Evolutionary conservation across 345 rosid species (phyloP).

Genomic region (Citrus sinensis): DNA sequence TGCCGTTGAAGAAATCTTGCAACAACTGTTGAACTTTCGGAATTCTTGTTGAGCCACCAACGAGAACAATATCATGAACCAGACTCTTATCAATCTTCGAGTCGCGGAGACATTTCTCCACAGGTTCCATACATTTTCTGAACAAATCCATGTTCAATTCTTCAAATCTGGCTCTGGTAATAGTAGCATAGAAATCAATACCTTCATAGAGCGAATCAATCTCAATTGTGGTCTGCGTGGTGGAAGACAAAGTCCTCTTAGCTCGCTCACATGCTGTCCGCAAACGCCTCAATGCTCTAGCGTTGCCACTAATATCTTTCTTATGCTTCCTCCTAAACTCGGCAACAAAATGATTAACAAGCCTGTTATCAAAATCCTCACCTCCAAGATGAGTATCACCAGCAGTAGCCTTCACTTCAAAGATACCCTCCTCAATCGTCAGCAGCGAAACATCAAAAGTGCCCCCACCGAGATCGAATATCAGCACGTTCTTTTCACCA

Average conservation of each 20-base stretch:
- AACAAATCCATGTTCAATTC: slow-evolving; percentile 38
- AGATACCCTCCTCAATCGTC: slow-evolving; percentile 39
- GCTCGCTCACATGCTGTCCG: slow-evolving; percentile 36
- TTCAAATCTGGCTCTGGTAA: slow-evolving; percentile 33
- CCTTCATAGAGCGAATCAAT: slow-evolving; percentile 33
- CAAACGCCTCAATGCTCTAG: slow-evolving; percentile 32
- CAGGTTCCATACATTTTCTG: slow-evolving; percentile 30
- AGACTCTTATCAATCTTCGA: slow-evolving; percentile 23
- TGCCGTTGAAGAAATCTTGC: slow-evolving; percentile 29
- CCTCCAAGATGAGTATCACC: slow-evolving; percentile 35
- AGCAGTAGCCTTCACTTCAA: slow-evolving; percentile 39
- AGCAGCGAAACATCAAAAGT: slow-evolving; percentile 37
- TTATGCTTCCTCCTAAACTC: slow-evolving; percentile 28
- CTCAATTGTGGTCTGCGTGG: slow-evolving; percentile 33
- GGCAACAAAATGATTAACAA: slow-evolving; percentile 28
- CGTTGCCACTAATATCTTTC: slow-evolving; percentile 28
- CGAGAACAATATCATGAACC: slow-evolving; percentile 25
- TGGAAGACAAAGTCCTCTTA: slow-evolving; percentile 30
- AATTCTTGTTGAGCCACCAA: slow-evolving; percentile 28
- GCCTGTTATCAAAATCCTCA: slow-evolving; percentile 33
- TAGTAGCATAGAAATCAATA: slow-evolving; percentile 29
- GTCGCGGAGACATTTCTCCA: slow-evolving; percentile 33
- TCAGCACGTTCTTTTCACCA: slow-evolving; percentile 31
- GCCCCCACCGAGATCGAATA: slow-evolving; percentile 35
- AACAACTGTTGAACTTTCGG: slow-evolving; percentile 30